Evolutionary conservation across 129 eudicot species (phyloP).

Genomic region (Helianthus tuberosus): DNA sequence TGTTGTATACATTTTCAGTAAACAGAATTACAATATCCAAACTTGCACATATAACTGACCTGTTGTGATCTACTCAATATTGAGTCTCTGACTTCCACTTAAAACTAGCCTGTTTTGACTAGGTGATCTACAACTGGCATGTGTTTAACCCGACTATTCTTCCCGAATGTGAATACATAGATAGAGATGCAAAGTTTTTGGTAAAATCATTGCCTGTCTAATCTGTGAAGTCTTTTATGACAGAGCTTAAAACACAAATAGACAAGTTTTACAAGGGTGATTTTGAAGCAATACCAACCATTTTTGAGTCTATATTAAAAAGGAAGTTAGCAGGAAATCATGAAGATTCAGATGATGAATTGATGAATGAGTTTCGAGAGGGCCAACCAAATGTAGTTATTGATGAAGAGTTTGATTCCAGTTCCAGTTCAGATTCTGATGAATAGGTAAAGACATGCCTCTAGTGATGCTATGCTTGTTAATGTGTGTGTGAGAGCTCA

Average conservation of each 20-base stretch:
- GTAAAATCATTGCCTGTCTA: background rate
- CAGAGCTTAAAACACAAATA: constrained; percentile 64
- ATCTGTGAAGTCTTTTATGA: background rate
- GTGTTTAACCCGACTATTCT: no score
- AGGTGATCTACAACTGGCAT: no score
- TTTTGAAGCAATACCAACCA: constrained; percentile 55
- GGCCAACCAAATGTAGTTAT: constrained; percentile 33
- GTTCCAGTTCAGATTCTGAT: constrained; percentile 19
- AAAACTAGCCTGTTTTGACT: no score
- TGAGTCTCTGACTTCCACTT: no score
- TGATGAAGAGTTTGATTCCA: constrained; percentile 39
- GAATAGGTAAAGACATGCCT: background rate
- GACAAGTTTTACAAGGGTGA: constrained; percentile 54
- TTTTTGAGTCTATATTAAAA: constrained; percentile 56
- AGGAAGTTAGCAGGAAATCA: constrained; percentile 63
- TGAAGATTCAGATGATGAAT: constrained; percentile 68
- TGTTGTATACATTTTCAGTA: no score
- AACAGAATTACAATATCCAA: no score
- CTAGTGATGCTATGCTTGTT: no score
- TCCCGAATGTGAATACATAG: no score
- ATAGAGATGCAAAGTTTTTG: no score
- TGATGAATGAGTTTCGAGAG: constrained; percentile 46
- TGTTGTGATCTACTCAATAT: no score
- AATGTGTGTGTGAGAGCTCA: no score
- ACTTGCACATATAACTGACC: no score